phyloP scores from a whole-genome alignment of 495 filamentous ascomycete species.

The Penicillium roqueforti region DNA sequence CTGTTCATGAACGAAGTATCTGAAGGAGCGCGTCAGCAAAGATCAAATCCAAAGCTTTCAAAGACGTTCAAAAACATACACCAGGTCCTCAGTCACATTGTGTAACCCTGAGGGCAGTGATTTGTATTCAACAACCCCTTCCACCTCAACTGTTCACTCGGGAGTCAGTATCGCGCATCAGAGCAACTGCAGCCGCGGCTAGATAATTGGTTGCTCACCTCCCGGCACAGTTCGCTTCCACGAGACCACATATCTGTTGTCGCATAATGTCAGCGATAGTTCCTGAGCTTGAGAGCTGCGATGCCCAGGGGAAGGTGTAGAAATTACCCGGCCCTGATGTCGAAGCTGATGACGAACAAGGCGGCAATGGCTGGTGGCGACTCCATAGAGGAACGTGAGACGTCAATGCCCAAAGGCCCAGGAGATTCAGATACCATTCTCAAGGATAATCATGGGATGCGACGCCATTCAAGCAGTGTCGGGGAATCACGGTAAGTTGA shows the following conservation, averaged over 20 bases:
- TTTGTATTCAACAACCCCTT: slow-evolving; percentile 92
- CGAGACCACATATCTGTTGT: slow-evolving; percentile 66
- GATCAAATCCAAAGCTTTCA: neutral
- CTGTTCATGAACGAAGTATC: slow-evolving; percentile 81
- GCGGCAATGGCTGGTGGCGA: slow-evolving; percentile 67
- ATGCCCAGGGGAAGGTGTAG: slow-evolving; percentile 4
- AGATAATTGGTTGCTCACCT: slow-evolving; percentile 35
- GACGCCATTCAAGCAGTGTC: slow-evolving; percentile 21
- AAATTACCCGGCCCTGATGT: slow-evolving; percentile 73
- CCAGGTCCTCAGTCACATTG: slow-evolving; percentile 79
- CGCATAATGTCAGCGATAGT: slow-evolving; percentile 17
- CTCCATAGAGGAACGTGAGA: slow-evolving; percentile 36
- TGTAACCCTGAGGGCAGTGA: slow-evolving; percentile 89
- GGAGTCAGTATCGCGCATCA: slow-evolving; percentile 21
- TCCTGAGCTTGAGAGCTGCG: slow-evolving; percentile 5
- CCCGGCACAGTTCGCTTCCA: slow-evolving; percentile 74
- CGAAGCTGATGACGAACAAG: slow-evolving; percentile 83
- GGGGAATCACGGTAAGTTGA: slow-evolving; percentile 23
- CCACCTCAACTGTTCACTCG: slow-evolving; percentile 62
- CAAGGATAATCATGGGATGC: neutral
- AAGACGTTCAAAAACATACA: slow-evolving; percentile 44
- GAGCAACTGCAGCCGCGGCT: slow-evolving; percentile 12
- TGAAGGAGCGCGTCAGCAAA: slow-evolving; percentile 21
- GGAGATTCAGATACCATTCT: slow-evolving; percentile 32
- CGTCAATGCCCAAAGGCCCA: slow-evolving; percentile 33